Conservation (phyloP, 1,139 yeast genomes). For the Arxiozyma bovina region DNA sequence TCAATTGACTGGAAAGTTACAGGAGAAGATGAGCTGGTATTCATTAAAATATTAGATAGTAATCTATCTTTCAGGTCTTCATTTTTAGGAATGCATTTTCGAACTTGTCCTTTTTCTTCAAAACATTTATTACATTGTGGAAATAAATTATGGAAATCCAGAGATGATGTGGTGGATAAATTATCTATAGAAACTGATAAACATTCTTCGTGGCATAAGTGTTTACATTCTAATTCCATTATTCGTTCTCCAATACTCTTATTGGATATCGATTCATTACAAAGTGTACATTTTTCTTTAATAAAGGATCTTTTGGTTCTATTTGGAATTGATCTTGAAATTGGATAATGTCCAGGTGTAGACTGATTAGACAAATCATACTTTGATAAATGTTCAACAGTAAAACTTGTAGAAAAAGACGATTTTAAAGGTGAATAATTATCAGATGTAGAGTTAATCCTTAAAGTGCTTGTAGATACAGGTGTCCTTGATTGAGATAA, state of each 20-base stretch:
- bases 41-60: constrained; percentile 15
- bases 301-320: constrained; percentile 23
- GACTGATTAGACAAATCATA: too few relatives aligned
- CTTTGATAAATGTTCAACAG: not conserved
- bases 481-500: constrained; percentile 6
- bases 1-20: constrained; percentile 1
- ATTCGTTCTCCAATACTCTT: constrained; percentile 28
- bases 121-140: constrained; percentile 24
- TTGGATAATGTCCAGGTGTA: not conserved
- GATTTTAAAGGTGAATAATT: constrained; percentile 7
- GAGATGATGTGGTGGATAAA: constrained; percentile 3
- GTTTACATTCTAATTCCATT: constrained; percentile 28
- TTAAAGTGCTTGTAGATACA: not conserved
- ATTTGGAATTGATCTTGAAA: not conserved
- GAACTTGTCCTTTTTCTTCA: constrained; percentile 5
- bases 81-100: constrained; percentile 25
- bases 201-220: constrained; percentile 29
- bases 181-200: constrained; percentile 20
- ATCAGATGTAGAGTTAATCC: not conserved
- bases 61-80: constrained; percentile 21
- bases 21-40: constrained; percentile 2
- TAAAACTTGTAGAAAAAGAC: not conserved
- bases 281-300: constrained; percentile 26
- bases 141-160: constrained; percentile 18
- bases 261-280: constrained; percentile 28